Percentiles rank a stretch among this genome's conserved stretches.
phyloP scores from a whole-genome alignment of 73 alveolate species.

The Paramecium sonneborni region DNA sequence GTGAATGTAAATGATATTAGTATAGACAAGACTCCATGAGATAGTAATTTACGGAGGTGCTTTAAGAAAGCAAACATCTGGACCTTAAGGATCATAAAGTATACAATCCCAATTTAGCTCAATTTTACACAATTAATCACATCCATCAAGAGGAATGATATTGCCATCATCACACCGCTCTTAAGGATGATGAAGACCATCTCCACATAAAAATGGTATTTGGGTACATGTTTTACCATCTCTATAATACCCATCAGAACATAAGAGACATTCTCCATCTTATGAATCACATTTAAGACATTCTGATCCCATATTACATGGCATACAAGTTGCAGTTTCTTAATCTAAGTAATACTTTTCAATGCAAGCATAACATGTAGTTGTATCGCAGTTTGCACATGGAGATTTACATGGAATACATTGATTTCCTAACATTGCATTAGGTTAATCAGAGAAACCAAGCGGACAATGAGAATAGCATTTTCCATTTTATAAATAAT shows the following conservation, averaged over 20 bases:
- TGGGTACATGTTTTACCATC: neutral
- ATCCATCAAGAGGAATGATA: neutral
- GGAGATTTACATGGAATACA: slow-evolving; percentile 41
- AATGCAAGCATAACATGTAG: neutral
- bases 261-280: slow-evolving; percentile 20
- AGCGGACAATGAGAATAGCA: slow-evolving; percentile 41
- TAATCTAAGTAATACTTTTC: neutral
- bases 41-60: neutral
- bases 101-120: slow-evolving; percentile 40
- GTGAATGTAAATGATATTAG: neutral
- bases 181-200: slow-evolving; percentile 60
- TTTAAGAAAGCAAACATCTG: slow-evolving; percentile 20
- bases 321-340: neutral
- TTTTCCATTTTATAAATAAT: neutral
- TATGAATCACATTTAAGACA: neutral
- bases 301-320: slow-evolving; percentile 30
- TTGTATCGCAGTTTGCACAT: slow-evolving; percentile 15
- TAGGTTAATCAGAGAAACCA: neutral
- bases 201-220: slow-evolving; percentile 61
- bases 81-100: slow-evolving; percentile 32
- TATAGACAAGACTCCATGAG: neutral
- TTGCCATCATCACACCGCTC: slow-evolving; percentile 66
- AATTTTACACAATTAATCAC: slow-evolving; percentile 20
- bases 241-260: slow-evolving; percentile 39
- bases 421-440: slow-evolving; percentile 23